A percentile compares a stretch with the other conserved stretches of the same genome.
phyloP scores from a whole-genome alignment of 2,329 filamentous ascomycete genomes.

The Arthrobotrys conoides region DNA sequence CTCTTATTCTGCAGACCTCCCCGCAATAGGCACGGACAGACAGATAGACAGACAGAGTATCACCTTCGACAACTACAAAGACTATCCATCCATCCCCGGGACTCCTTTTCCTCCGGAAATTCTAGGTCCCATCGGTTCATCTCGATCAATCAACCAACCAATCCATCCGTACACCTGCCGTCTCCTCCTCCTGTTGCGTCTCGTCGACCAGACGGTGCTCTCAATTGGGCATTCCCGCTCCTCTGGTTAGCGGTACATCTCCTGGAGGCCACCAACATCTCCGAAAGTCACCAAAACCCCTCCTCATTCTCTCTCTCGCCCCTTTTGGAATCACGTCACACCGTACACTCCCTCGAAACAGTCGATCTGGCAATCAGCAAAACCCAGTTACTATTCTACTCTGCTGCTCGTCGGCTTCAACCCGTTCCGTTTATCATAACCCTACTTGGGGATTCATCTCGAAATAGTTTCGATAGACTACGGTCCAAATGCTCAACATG shows the following conservation, averaged over 20 bases:
- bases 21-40: constrained; percentile 27
- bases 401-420: constrained; percentile 38
- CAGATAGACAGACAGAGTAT: constrained; percentile 9
- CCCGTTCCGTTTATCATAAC: constrained; percentile 32
- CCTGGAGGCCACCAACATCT: constrained; percentile 47
- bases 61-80: constrained; percentile 9
- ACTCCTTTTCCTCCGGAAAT: constrained; percentile 22
- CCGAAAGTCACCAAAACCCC: constrained; percentile 38
- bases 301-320: not conserved
- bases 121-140: constrained; percentile 15
- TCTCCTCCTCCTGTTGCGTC: constrained; percentile 27
- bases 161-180: not conserved
- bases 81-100: not conserved
- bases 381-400: constrained; percentile 8
- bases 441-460: constrained; percentile 18
- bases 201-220: constrained; percentile 19
- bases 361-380: constrained; percentile 35
- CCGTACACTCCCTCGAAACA: constrained; percentile 45
- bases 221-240: constrained; percentile 60
- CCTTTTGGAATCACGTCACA: constrained; percentile 47
- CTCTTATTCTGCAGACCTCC: constrained; percentile 29
- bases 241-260: constrained; percentile 36
- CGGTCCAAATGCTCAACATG: constrained; percentile 58
- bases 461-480: constrained; percentile 32
- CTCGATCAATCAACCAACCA: constrained; percentile 7